phyloP scores from a whole-genome alignment of 306 rosid species.

The Malus sieversii region DNA sequence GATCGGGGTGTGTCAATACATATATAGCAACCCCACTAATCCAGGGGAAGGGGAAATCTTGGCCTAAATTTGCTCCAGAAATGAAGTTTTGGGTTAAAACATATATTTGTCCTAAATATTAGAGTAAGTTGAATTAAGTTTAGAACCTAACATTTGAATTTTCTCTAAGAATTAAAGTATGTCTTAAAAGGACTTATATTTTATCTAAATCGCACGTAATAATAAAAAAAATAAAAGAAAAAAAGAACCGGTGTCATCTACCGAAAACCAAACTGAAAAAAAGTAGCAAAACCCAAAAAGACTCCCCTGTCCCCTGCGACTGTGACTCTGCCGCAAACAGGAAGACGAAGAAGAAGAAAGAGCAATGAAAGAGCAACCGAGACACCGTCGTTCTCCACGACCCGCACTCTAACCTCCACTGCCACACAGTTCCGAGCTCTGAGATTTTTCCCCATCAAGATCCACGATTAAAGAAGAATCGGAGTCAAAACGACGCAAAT shows the following conservation, averaged over 20 bases:
- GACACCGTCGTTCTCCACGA: neutral
- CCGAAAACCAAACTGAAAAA: neutral
- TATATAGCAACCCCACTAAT: no score
- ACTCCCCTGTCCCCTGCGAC: neutral
- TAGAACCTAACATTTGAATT: no score
- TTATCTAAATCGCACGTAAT: no score
- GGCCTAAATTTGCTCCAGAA: no score
- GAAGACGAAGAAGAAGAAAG: neutral
- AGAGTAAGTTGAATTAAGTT: no score
- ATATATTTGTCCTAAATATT: no score
- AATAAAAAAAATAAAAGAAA: no score
- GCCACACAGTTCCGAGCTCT: neutral
- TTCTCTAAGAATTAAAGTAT: no score
- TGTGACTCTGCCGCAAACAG: neutral
- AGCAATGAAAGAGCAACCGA: neutral
- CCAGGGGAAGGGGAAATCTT: no score
- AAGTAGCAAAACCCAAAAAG: neutral
- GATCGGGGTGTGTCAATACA: no score
- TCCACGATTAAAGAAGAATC: neutral
- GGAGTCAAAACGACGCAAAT: slow-evolving; percentile 28
- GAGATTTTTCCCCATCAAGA: neutral
- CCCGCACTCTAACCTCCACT: neutral
- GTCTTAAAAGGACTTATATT: no score
- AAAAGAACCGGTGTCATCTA: neutral
- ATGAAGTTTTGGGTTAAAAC: no score